Evolutionary conservation across 2,329 filamentous ascomycete species (phyloP).

Genomic region (Pseudocercospora macadamiae): DNA sequence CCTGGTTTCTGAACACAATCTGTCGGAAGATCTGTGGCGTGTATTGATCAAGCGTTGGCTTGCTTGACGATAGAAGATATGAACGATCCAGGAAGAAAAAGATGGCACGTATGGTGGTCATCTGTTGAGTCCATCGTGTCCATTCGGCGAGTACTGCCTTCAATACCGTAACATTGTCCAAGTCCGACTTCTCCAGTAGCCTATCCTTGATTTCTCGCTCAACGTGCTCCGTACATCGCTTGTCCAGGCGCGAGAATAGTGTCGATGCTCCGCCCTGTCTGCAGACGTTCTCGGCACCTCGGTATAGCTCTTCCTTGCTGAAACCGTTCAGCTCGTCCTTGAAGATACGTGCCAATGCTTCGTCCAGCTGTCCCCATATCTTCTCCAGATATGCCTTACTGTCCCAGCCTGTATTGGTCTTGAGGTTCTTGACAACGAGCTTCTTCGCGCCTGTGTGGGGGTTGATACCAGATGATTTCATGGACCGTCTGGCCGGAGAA

Average conservation of each 20-base stretch:
- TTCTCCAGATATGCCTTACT: conserved; percentile 77
- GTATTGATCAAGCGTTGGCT: conserved; percentile 78
- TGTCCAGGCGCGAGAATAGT: conserved; percentile 68
- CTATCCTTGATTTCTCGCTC: conserved; percentile 58
- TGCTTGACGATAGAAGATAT: conserved; percentile 75
- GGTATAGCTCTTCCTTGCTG: conserved; percentile 87
- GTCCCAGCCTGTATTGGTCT: conserved; percentile 64
- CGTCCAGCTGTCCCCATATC: conserved; percentile 73
- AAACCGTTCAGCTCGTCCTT: conserved; percentile 57
- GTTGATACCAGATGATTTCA: conserved; percentile 58
- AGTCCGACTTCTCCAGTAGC: conserved; percentile 60
- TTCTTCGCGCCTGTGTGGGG: conserved; percentile 78
- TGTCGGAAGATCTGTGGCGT: conserved; percentile 74
- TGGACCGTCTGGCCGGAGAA: conserved; percentile 29
- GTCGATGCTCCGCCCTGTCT: conserved; percentile 71
- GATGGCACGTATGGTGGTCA: conserved; percentile 79
- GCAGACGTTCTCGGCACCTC: conserved; percentile 89
- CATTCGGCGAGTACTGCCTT: conserved; percentile 65
- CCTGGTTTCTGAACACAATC: conserved; percentile 57
- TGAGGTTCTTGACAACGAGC: conserved; percentile 91
- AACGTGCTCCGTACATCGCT: conserved; percentile 68
- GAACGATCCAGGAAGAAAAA: conserved; percentile 95
- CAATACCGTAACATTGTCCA: conserved; percentile 67
- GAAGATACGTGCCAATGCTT: conserved; percentile 75
- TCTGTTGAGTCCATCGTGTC: conserved; percentile 76